phyloP scores from a whole-genome alignment of 2,329 filamentous ascomycete species.

The Scleromitrula shiraiana region DNA sequence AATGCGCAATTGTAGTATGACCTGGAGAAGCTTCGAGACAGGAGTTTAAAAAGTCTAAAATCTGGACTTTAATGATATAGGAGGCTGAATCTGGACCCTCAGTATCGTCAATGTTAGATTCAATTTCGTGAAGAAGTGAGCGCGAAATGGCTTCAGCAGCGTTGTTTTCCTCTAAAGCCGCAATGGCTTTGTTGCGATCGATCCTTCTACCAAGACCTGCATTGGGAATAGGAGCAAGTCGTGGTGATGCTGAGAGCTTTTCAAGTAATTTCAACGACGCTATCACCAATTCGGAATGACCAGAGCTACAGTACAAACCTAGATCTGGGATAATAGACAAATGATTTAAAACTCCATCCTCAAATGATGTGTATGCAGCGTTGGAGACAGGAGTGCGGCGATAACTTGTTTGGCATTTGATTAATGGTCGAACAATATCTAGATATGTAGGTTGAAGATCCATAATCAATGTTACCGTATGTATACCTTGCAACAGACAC shows the following conservation, averaged over 20 bases:
- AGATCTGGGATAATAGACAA: conserved; percentile 72
- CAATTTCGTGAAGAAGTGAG: conserved; percentile 62
- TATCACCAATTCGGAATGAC: conserved; percentile 72
- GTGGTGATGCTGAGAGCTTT: conserved; percentile 76
- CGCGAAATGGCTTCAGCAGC: conserved; percentile 73
- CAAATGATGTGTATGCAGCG: conserved; percentile 76
- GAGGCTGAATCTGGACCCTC: conserved; percentile 60
- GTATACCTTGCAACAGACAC: conserved; percentile 69
- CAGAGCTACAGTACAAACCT: conserved; percentile 78
- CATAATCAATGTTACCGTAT: conserved; percentile 75
- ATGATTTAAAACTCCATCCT: conserved; percentile 81
- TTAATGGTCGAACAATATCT: conserved; percentile 73
- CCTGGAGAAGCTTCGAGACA: conserved; percentile 69
- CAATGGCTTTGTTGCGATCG: conserved; percentile 75
- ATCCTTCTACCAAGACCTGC: conserved; percentile 19
- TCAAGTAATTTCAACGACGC: conserved; percentile 75
- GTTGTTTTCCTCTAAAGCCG: conserved; percentile 63
- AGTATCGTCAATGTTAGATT: conserved; percentile 63
- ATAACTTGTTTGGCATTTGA: conserved; percentile 57
- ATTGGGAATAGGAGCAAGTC: conserved; percentile 30
- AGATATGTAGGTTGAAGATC: conserved; percentile 87
- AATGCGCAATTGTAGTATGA: conserved; percentile 80
- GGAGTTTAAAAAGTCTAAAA: conserved; percentile 77
- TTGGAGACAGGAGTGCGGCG: conserved; percentile 59
- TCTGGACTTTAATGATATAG: conserved; percentile 74